Percentiles rank a stretch among this genome's conserved stretches.
These are phyloP conservation scores for Dendrobium huoshanense DNA, from an alignment of 106 monocot genomes.

Conservation along the genomic window DNA sequence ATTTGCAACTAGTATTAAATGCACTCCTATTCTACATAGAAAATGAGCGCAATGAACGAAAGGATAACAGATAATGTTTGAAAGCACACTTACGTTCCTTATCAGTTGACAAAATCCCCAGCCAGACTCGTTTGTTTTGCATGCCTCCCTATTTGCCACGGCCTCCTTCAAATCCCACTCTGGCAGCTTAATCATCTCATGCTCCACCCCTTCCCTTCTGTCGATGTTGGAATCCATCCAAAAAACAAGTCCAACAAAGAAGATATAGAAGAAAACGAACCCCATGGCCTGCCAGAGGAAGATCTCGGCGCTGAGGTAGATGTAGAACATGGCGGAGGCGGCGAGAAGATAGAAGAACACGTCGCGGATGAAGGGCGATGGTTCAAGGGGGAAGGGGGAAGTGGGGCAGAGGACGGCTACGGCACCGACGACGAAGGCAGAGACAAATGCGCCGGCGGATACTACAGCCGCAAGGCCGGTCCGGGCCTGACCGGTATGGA, in stretches of 20 bases:
- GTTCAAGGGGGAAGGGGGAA: constrained; percentile 56
- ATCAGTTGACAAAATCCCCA: constrained; percentile 15
- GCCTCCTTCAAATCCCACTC: constrained; percentile 14
- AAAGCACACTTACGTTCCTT: constrained; percentile 14
- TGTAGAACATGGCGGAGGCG: constrained; percentile 61
- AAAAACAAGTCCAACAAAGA: constrained; percentile 85
- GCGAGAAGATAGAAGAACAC: constrained; percentile 83
- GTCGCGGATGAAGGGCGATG: constrained; percentile 65
- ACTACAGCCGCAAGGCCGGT: constrained; percentile 81
- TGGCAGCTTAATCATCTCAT: constrained; percentile 13
- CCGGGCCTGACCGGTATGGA: constrained; percentile 52
- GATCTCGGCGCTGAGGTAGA: constrained; percentile 92
- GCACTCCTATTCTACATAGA: not conserved
- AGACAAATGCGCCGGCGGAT: constrained; percentile 94
- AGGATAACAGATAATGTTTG: not conserved
- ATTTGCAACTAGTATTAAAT: too few relatives aligned
- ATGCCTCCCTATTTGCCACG: not conserved
- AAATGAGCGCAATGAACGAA: not conserved
- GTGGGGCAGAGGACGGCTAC: constrained; percentile 48
- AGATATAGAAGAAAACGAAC: constrained; percentile 63
- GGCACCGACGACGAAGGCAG: constrained; percentile 79
- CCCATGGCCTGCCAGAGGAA: constrained; percentile 84
- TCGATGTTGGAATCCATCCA: constrained; percentile 64
- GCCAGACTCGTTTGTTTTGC: not conserved
- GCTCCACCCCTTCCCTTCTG: constrained; percentile 12